Base-by-base conservation (phyloP, 2,329 filamentous ascomycete species). In the Trichoderma oligosporum region DNA sequence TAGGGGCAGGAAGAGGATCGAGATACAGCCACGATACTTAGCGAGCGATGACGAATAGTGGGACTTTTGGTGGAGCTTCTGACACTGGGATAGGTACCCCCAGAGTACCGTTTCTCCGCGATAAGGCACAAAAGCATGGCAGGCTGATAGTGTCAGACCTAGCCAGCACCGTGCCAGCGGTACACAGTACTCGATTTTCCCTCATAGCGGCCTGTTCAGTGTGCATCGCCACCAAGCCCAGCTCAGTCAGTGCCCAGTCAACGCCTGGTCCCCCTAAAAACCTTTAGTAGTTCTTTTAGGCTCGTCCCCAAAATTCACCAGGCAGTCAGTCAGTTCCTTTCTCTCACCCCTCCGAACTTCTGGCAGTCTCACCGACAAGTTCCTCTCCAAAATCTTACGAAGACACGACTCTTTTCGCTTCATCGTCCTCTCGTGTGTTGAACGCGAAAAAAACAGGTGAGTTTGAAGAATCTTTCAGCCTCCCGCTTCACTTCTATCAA, bases 311-410 rank as follows among this genome's bases (percentile, higher is more conserved):
- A 59, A 59, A 44, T 33, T 31, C 48, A 25, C 53, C 42, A 41
- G 25, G 41, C 33, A 39, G 29, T 18, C 41, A n/a, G n/a, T n/a
- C 24, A 41, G 33, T 49, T 53, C 51, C 57, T 39, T 49, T 36
- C 48, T 41, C 44, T 55, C 51, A 48, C 56, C 53, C 44, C 53
- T 55, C 56, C 47, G 56, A 58, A 41, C 51, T 46, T 20, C 44
- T 35, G 42, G 39, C 57, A 56, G 36, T 59, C 57, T 59, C 57
- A 59, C 57, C 57, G 57, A 59, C 57, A 58, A 29, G 38, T 44
- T 16, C 5, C 33, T 14, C 49, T 29, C 51, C 47, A 53, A 54
- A 58, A 52, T 29, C 46, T 39, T 41, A 38, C 49, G 27, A 57
- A 51, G 39, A 54, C 49, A 58, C 56, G 49, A 38, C 53, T n/a